Evolutionary conservation across 192 early-diverging fungal genomes (phyloP).

Genomic region (Backusella mclennaniae): DNA sequence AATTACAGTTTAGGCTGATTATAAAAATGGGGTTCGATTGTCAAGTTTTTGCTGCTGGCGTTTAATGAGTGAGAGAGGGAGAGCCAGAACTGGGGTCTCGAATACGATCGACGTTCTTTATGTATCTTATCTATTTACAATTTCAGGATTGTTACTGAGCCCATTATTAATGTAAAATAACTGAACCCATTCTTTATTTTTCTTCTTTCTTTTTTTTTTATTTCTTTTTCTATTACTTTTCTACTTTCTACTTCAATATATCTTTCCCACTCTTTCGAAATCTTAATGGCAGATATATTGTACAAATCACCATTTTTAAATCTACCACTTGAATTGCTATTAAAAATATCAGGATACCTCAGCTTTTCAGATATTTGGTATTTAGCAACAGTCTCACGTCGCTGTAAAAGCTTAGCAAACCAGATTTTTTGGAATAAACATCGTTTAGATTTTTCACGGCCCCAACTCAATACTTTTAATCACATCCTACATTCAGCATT

Average conservation of each 20-base stretch:
- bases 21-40: conserved; percentile 15
- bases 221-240: conserved; percentile 1
- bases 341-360: conserved; percentile 21
- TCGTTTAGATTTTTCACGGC: conserved; percentile 15
- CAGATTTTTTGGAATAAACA: conserved; percentile 29
- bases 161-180: neutral
- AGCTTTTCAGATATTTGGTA: conserved; percentile 25
- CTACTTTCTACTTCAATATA: neutral
- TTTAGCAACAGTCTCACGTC: conserved; percentile 21
- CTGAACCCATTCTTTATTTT: neutral
- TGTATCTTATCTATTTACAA: conserved; percentile 1
- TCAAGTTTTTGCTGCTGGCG: conserved; percentile 12
- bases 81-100: conserved; percentile 8
- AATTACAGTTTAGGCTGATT: conserved; percentile 22
- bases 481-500: conserved; percentile 23
- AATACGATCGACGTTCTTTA: conserved; percentile 15
- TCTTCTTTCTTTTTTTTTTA: neutral
- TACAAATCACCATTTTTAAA: neutral
- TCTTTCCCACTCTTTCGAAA: neutral
- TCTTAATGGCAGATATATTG: conserved; percentile 2
- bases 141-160: neutral
- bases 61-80: neutral
- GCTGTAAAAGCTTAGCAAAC: conserved; percentile 12
- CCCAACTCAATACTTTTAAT: conserved; percentile 19
- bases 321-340: conserved; percentile 25